phyloP scores from a whole-genome alignment of 306 rosid genomes.

The Lablab purpureus region DNA sequence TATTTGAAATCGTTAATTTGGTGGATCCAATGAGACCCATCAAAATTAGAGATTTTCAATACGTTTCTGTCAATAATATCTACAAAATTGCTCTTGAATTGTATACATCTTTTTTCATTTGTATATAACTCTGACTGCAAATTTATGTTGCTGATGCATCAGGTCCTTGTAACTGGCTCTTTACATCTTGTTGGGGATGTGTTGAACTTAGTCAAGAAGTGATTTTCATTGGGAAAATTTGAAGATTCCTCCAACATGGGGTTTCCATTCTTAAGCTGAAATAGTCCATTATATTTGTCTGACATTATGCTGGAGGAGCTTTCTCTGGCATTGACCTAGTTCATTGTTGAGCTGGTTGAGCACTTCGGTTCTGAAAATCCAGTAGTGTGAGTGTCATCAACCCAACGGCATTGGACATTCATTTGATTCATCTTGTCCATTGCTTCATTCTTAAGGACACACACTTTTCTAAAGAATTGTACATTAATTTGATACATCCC shows the following conservation, averaged over 20 bases:
- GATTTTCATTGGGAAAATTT: slow-evolving; percentile 42
- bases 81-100: slow-evolving; percentile 26
- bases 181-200: slow-evolving; percentile 96
- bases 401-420: slow-evolving; percentile 31
- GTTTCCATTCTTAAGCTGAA: slow-evolving; percentile 5
- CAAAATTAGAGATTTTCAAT: not conserved
- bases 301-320: not conserved
- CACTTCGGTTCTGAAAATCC: slow-evolving; percentile 30
- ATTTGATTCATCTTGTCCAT: not conserved
- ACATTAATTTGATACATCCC: not conserved
- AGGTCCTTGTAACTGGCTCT: slow-evolving; percentile 98
- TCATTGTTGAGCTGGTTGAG: not conserved
- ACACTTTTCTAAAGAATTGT: not conserved
- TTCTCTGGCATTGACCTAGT: slow-evolving; percentile 27
- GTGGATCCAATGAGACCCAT: not conserved
- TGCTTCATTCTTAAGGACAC: slow-evolving; percentile 6
- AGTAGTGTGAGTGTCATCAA: not conserved
- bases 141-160: slow-evolving; percentile 44
- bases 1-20: not conserved
- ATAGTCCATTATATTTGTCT: not conserved
- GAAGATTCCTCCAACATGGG: slow-evolving; percentile 38
- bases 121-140: slow-evolving; percentile 37
- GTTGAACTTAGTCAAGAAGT: slow-evolving; percentile 77
- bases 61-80: not conserved
- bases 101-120: not conserved